phyloP scores from a whole-genome alignment of 1,284 basidiomycete genomes.

The Athelia sp. region DNA sequence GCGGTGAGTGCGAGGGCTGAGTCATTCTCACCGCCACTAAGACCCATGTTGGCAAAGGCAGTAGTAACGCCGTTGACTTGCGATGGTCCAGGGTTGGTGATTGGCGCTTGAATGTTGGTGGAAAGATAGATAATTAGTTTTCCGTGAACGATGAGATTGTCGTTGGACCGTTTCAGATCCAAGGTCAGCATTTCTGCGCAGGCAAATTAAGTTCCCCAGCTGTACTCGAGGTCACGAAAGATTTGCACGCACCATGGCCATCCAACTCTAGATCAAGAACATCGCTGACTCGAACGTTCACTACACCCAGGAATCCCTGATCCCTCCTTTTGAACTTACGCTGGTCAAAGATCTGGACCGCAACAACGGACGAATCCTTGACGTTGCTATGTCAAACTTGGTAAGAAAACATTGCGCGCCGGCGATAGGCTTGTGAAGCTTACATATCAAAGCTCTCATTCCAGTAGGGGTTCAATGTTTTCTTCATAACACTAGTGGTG shows the following conservation, averaged over 20 bases:
- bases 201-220: slow-evolving; percentile 4
- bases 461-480: slow-evolving; percentile 91
- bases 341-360: slow-evolving; percentile 96
- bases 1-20: slow-evolving; percentile 35
- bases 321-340: slow-evolving; percentile 95
- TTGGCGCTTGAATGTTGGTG: slow-evolving; percentile 75
- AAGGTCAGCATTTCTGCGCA: slow-evolving; percentile 80
- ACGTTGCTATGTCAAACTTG: slow-evolving; percentile 54
- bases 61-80: slow-evolving; percentile 50
- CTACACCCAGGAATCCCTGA: slow-evolving; percentile 92
- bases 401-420: slow-evolving; percentile 1
- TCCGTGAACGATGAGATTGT: slow-evolving; percentile 85
- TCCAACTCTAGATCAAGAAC: slow-evolving; percentile 88
- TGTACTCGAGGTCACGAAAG: slow-evolving; percentile 2
- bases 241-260: slow-evolving; percentile 69
- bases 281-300: slow-evolving; percentile 87
- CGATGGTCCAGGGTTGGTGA: slow-evolving; percentile 70
- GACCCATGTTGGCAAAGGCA: slow-evolving; percentile 52
- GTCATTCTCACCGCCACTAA: slow-evolving; percentile 28
- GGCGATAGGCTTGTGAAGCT: slow-evolving; percentile 14
- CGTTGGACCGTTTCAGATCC: slow-evolving; percentile 87
- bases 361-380: slow-evolving; percentile 86
- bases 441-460: slow-evolving; percentile 91
- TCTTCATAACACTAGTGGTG: slow-evolving; percentile 88
- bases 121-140: slow-evolving; percentile 89